Evolutionary conservation across 1,139 yeast genomes (phyloP), one percentile per base, ranked within the genome.

Genomic region (Lodderomyces jiufengensis): DNA sequence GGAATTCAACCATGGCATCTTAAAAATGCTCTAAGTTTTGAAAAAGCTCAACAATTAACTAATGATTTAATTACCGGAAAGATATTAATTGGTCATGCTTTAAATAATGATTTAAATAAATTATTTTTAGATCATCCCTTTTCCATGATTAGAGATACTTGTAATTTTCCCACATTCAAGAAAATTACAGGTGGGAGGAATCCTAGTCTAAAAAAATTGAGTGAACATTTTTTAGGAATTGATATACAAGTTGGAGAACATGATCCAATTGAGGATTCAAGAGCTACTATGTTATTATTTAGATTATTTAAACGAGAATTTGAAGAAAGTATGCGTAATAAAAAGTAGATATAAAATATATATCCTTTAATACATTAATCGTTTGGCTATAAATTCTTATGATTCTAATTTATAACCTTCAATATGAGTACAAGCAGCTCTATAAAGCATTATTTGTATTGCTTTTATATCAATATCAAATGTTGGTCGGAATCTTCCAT

Each of bases 251-350:
- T 62, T 1, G 87, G 82, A 0, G 73, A 78, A 42, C 97, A 90
- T 61, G 82, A 94, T 7, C 85, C 96, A 0, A 85, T 90, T 1
- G 95, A 86, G 53, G 97, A 88, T 63, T 95, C 97, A 0, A 74
- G 78, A 48, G 92, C 92, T 2, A 79, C 95, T 0, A 87, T 88
- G 96, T 61, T 81, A 38, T 57, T 88, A 20, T 88, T 78, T 52
- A 70, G 87, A 42, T 52, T 75, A 38, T 73, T 76, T 49, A 80
- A 76, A 49, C 63, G 61, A 36, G 86, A 78, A 35, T 80, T 84
- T 46, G 92, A 84, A 45, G 56, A 57, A 34, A 38, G 38, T 18
- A 24, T 40, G 13, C 42, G 42, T 11, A 40, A 28, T 18, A 16
- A 4, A 11, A 27, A 27, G 8, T 12, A 24, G 12, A 8, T 10